Conservation (phyloP, 169 alveolate species). For the Babesia bovis region DNA sequence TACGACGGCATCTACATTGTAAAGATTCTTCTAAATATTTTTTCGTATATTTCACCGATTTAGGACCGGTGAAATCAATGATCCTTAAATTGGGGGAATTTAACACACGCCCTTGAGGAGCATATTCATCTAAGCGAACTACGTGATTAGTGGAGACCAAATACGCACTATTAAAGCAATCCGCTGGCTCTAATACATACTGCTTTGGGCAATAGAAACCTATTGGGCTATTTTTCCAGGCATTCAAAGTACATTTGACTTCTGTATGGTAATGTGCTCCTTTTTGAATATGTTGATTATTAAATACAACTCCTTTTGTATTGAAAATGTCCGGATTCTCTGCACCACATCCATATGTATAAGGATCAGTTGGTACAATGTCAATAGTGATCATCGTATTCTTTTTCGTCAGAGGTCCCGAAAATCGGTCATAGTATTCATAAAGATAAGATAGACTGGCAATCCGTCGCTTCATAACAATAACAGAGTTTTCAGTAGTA, state of each 20-base stretch:
- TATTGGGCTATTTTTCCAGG: slow-evolving; percentile 3
- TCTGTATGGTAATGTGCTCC: background rate
- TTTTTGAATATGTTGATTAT: background rate
- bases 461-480: slow-evolving; percentile 19
- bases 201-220: slow-evolving; percentile 39
- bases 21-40: slow-evolving; percentile 4
- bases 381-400: slow-evolving; percentile 6
- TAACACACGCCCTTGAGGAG: slow-evolving; percentile 20
- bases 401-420: background rate
- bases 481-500: background rate
- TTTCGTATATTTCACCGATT: background rate
- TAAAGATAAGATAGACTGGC: slow-evolving; percentile 31
- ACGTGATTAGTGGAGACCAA: slow-evolving; percentile 4
- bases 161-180: slow-evolving; percentile 6
- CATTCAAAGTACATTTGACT: slow-evolving; percentile 25
- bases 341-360: slow-evolving; percentile 42
- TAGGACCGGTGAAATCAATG: slow-evolving; percentile 29
- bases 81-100: slow-evolving; percentile 9
- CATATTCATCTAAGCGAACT: slow-evolving; percentile 2
- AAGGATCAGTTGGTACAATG: slow-evolving; percentile 38
- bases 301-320: background rate
- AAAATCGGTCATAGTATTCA: background rate
- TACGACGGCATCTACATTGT: slow-evolving; percentile 46
- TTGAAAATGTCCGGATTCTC: background rate
- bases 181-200: slow-evolving; percentile 1